These are phyloP conservation scores for Podospora tetraspora DNA, from an alignment of 495 filamentous ascomycete species.

Conservation along the genomic window DNA sequence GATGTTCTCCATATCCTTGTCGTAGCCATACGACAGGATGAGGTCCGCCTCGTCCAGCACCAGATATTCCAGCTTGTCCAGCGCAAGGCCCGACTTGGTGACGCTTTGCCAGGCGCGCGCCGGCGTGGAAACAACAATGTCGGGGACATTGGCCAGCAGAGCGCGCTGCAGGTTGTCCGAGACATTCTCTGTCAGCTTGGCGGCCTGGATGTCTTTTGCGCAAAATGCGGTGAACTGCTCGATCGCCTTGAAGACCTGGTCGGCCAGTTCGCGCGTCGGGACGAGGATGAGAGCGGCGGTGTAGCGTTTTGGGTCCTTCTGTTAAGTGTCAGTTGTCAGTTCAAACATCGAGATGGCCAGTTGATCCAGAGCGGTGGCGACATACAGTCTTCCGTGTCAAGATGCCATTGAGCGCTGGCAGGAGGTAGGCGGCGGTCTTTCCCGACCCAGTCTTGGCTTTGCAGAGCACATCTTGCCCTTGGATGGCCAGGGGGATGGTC, in stretches of 20 bases:
- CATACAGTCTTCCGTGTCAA: conserved; percentile 68
- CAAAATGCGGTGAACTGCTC: conserved; percentile 73
- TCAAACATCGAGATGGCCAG: neutral
- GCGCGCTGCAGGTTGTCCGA: conserved; percentile 80
- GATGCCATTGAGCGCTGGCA: conserved; percentile 78
- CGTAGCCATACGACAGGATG: conserved; percentile 90
- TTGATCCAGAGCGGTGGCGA: neutral
- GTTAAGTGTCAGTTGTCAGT: conserved; percentile 4
- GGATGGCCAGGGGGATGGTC: conserved; percentile 84
- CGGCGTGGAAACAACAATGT: conserved; percentile 86
- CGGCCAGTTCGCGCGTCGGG: conserved; percentile 87
- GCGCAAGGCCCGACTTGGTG: conserved; percentile 60
- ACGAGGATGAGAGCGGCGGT: conserved; percentile 77
- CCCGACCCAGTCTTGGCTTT: conserved; percentile 90
- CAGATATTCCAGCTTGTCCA: conserved; percentile 66
- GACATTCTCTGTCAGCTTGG: conserved; percentile 85
- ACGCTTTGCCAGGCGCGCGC: conserved; percentile 66
- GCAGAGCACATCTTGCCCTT: conserved; percentile 85
- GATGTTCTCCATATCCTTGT: conserved; percentile 77
- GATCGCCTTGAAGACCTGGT: conserved; percentile 74
- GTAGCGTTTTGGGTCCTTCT: conserved; percentile 34
- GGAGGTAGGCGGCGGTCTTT: conserved; percentile 95
- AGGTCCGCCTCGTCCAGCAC: conserved; percentile 96
- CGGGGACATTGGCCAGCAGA: conserved; percentile 79
- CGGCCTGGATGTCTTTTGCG: conserved; percentile 68